Evolutionary conservation across 371 early-diverging fungal species (phyloP).

Genomic region (Rhizopus arrhizus): DNA sequence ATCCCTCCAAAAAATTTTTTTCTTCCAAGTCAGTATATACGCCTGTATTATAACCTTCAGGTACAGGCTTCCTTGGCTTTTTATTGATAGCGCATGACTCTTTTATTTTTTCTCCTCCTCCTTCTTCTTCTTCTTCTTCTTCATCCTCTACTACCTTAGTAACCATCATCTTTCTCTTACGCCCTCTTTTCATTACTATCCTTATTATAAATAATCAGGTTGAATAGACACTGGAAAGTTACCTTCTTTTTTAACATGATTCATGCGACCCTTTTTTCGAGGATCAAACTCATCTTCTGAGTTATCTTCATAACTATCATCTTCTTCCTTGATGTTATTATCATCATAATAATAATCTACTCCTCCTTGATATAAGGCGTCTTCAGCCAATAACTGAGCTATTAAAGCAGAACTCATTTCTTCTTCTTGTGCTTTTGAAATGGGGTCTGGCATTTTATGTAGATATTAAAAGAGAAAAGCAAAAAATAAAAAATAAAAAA

Average conservation of each 20-base stretch:
- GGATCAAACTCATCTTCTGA: conserved; percentile 58
- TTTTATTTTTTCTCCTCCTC: background rate
- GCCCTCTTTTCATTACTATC: conserved; percentile 18
- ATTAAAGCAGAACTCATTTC: conserved; percentile 80
- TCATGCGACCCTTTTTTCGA: conserved; percentile 28
- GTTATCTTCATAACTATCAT: conserved; percentile 54
- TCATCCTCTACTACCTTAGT: background rate
- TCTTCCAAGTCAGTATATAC: conserved; percentile 82
- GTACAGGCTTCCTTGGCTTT: conserved; percentile 46
- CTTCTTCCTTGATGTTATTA: conserved; percentile 35
- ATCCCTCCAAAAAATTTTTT: conserved; percentile 68
- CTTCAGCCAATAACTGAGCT: conserved; percentile 76
- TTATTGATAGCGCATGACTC: conserved; percentile 15
- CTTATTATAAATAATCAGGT: background rate
- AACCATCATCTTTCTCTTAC: conserved; percentile 19
- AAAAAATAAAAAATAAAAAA: no score
- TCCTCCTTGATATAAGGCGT: conserved; percentile 43
- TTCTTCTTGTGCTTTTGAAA: conserved; percentile 68
- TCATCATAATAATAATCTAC: conserved; percentile 61
- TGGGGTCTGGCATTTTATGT: conserved; percentile 7
- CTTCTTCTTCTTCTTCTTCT: background rate
- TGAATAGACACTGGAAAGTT: background rate
- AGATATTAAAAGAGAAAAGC: no score
- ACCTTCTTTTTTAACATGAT: conserved; percentile 35
- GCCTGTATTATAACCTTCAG: conserved; percentile 67